A percentile compares a stretch with the other conserved stretches of the same genome.
Conservation (phyloP, 2,329 filamentous ascomycete genomes). For the Fusarium sp. region DNA sequence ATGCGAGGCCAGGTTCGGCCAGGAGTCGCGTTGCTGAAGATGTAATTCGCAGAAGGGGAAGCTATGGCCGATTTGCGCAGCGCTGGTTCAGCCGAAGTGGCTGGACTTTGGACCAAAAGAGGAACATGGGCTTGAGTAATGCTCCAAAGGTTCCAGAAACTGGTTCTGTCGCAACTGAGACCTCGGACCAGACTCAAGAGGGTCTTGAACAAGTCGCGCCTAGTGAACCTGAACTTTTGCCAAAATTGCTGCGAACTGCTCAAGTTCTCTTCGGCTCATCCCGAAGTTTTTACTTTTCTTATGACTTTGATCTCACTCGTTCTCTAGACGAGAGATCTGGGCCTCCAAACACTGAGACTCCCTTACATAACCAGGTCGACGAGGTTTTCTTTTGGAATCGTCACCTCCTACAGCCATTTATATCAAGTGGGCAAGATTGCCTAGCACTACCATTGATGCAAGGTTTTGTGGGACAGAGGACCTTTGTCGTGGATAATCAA, state of each 20-base stretch:
- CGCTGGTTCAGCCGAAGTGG: slow-evolving; percentile 91
- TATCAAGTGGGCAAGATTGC: slow-evolving; percentile 75
- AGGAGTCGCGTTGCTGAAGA: slow-evolving; percentile 82
- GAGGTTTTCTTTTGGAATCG: slow-evolving; percentile 92
- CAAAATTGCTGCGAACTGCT: slow-evolving; percentile 85
- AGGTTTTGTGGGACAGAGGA: slow-evolving; percentile 89
- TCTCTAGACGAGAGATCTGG: slow-evolving; percentile 57
- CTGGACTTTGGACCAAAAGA: slow-evolving; percentile 78
- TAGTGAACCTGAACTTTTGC: slow-evolving; percentile 67
- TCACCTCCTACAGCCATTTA: slow-evolving; percentile 77
- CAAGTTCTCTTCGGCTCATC: slow-evolving; percentile 86
- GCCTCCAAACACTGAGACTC: slow-evolving; percentile 48
- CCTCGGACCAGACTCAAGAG: slow-evolving; percentile 52
- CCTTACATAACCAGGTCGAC: slow-evolving; percentile 79
- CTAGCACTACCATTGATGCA: slow-evolving; percentile 88
- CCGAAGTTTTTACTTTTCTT: slow-evolving; percentile 92
- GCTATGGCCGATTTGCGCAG: slow-evolving; percentile 89
- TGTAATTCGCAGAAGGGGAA: slow-evolving; percentile 83
- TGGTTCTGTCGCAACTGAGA: slow-evolving; percentile 19
- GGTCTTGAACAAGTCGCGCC: slow-evolving; percentile 39
- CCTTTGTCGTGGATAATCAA: slow-evolving; percentile 77
- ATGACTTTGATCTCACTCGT: slow-evolving; percentile 91
- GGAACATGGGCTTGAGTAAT: slow-evolving; percentile 74
- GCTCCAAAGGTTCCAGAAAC: slow-evolving; percentile 42
- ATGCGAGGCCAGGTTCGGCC: slow-evolving; percentile 48